A percentile compares a stretch with the other conserved stretches of the same genome.
Conservation (phyloP, 331 rosid genomes). For the Stylosanthes scabra region DNA sequence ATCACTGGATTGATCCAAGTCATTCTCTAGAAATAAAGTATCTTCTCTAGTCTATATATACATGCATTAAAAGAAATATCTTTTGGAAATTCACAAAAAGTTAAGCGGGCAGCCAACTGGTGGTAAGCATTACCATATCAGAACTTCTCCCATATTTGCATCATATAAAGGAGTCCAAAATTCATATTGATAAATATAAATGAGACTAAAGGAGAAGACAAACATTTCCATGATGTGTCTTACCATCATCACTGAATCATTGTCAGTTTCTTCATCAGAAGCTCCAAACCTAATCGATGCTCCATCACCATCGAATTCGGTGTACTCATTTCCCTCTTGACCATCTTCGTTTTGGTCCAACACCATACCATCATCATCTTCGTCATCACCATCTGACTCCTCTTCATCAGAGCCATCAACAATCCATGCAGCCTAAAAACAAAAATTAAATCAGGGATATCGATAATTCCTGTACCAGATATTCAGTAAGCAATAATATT, state of each 20-base stretch:
- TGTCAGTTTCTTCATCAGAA: conserved; percentile 81
- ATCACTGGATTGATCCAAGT: conserved; percentile 7
- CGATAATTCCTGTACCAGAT: conserved; percentile 1
- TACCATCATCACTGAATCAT: conserved; percentile 93
- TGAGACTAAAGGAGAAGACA: conserved; percentile 4
- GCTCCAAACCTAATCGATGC: conserved; percentile 68
- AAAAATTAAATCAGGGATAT: conserved; percentile 22
- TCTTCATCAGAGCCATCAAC: conserved; percentile 74
- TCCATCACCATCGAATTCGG: conserved; percentile 69
- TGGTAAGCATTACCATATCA: conserved; percentile 9
- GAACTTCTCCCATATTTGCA: background rate
- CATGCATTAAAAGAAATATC: conserved; percentile 4
- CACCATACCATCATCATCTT: conserved; percentile 74
- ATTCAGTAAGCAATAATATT: conserved; percentile 11
- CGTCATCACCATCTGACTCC: conserved; percentile 51
- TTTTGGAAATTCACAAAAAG: background rate
- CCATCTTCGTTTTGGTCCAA: conserved; percentile 58
- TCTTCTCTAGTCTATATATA: background rate
- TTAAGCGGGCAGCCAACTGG: background rate
- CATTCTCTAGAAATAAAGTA: conserved; percentile 2
- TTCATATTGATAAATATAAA: background rate
- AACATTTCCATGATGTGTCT: conserved; percentile 33
- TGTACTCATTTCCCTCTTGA: conserved; percentile 47
- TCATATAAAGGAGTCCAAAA: background rate
- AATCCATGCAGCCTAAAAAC: conserved; percentile 90